Evolutionary conservation across 306 rosid species (phyloP).

Genomic region (Trifolium subterraneum): DNA sequence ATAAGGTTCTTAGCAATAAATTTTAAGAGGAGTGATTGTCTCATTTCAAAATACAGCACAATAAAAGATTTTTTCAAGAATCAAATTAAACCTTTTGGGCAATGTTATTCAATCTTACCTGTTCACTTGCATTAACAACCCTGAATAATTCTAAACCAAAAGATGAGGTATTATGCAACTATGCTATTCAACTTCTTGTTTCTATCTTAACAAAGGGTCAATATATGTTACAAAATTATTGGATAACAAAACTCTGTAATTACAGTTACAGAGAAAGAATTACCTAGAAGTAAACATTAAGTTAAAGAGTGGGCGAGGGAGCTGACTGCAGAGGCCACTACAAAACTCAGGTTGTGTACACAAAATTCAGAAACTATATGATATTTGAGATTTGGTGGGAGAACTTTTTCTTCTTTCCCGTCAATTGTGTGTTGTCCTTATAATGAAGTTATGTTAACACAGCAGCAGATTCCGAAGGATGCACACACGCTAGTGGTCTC

Average conservation of each 20-base stretch:
- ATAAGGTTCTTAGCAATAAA: constrained; percentile 25
- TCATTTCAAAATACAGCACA: constrained; percentile 1
- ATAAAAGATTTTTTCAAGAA: not conserved
- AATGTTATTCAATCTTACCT: constrained; percentile 11
- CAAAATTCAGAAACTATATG: constrained; percentile 26
- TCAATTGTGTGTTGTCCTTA: constrained; percentile 3
- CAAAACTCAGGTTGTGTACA: constrained; percentile 8
- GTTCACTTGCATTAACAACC: not conserved
- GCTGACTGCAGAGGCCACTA: constrained; percentile 8
- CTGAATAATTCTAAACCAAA: not conserved
- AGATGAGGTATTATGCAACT: constrained; percentile 22
- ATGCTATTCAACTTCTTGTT: constrained; percentile 3
- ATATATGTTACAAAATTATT: constrained; percentile 14
- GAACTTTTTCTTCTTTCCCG: not conserved
- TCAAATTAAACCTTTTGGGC: not conserved
- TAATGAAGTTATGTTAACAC: not conserved
- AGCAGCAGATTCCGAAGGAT: constrained; percentile 22
- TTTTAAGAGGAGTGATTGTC: not conserved
- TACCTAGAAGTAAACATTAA: not conserved
- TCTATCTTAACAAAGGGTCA: constrained; percentile 31
- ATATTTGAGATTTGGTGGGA: constrained; percentile 9
- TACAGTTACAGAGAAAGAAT: constrained; percentile 36
- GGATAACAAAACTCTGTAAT: constrained; percentile 31
- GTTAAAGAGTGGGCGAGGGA: constrained; percentile 1
- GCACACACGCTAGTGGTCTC: constrained; percentile 37